Base-by-base conservation (phyloP, 2,329 filamentous ascomycete species). In the Neurospora crassa region DNA sequence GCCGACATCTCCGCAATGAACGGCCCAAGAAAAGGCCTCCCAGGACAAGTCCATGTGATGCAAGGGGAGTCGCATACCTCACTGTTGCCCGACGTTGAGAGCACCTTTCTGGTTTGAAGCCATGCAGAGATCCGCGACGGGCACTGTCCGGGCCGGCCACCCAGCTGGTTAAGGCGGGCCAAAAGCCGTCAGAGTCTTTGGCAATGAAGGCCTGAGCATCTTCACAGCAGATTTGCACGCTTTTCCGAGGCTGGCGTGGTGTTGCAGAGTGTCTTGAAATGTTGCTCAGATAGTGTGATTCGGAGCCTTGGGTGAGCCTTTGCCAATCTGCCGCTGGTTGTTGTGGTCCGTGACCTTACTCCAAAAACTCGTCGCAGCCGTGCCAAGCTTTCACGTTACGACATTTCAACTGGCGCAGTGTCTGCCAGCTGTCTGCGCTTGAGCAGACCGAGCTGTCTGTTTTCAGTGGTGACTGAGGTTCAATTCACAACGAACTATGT, bases 41-140 rank as follows among this genome's bases (percentile, higher is more conserved):
- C 53, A 37, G 29, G 7, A 63, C 14, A 63, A 63, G 53, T 16
- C 8, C 8, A 29, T 37, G 29, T 63, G 53, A 8, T 63, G 53
- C 53, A 63, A 34, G 63, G 72, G 40, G 70, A 67, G 59, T 68
- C 40, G 73, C 73, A 73, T 73, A 74, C 72, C 72, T 24, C 24
- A 24, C 24, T 70, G n/a, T 43, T 70, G 14, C 20, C 40, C 45
- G 20, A 53, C 24, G 40, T 42, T 47, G 37, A 18, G 45, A 43
- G 72, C 37, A 37, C 37, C 20, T 43, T 37, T 1, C 34, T 37
- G 34, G 7, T 37, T 45, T 69, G n/a, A 63, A 34, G 70, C 40
- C 43, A 41, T 68, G 69, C 70, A 73, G 47, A 71, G 43, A 72
- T 45, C 47, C 70, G 53, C 43, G 29, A 53, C 67, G 29, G 67